Evolutionary conservation across 108 stramenopile species (phyloP), one percentile per base, ranked within the genome.

Genomic region (Cyclotella atomus): DNA sequence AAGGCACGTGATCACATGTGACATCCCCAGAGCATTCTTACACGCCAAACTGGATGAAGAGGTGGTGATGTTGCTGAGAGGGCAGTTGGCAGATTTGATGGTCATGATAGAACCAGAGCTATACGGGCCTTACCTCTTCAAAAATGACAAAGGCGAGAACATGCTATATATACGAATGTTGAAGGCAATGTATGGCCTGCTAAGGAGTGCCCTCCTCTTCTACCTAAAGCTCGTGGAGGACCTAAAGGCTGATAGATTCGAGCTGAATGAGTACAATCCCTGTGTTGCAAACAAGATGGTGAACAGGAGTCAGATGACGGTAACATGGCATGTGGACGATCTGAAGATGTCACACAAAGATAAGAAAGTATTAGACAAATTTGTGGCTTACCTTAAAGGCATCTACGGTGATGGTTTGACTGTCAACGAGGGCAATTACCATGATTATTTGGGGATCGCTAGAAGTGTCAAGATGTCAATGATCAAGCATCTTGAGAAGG

Each of bases 301-400:
- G 8, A 29, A 59, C 17, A 17, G 57, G 17, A 33, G 7, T 7
- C 57, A 59, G 28, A 59, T 59, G 57, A 87, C 86, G 10, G 49
- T 87, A 1, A 54, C 65, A 2, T 84, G 79, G 75, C 69, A 87
- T 72, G 83, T 87, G 9, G 86, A 87, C 41, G 84, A 88, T 49
- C 17, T 71, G 16, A 85, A 83, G 34, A 67, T 72, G 21, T 81
- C 74, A 21, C 85, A 86, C 45, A 55, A 25, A 24, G 70, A 81
- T n/a, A 64, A 47, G 1, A 34, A 21, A 24, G 71, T 75, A 2
- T 35, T 72, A 10, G 30, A 29, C 10, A 59, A 59, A 12, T 59
- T 59, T 24, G 9, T 25, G 30, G 29, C 17, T 29, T 59, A 24
- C 20, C 28, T 59, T 5, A 59, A 33, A 9, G 28, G 30, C 15